Conservation (phyloP, 129 eudicot genomes). For the Flaveria trinervia region DNA sequence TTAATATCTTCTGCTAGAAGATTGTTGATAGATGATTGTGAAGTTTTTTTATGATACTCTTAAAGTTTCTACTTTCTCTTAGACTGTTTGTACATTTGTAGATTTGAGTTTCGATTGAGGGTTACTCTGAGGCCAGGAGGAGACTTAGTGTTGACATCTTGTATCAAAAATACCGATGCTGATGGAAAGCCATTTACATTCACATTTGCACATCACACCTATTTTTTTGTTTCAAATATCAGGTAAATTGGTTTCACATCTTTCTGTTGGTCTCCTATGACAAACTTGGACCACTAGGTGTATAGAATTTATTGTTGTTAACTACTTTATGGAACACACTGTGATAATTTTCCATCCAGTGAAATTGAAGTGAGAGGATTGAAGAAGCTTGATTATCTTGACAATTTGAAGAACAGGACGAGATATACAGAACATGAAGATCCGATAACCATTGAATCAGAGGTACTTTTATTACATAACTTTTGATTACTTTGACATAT, state of each 20-base stretch:
- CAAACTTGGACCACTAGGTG: too few species aligned
- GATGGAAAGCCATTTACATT: conserved; percentile 75
- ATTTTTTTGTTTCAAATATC: conserved; percentile 86
- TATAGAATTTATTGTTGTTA: too few species aligned
- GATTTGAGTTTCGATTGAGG: conserved; percentile 89
- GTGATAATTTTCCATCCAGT: conserved; percentile 40
- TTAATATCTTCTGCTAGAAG: background rate
- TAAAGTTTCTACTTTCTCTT: background rate
- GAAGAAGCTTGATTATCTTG: conserved; percentile 81
- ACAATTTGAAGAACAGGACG: conserved; percentile 63
- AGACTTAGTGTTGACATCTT: conserved; percentile 81
- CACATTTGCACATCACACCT: conserved; percentile 87
- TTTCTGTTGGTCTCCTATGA: background rate
- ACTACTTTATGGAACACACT: too few species aligned
- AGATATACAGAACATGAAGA: conserved; percentile 78
- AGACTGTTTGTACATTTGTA: conserved; percentile 13
- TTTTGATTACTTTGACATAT: background rate
- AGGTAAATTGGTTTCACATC: conserved; percentile 46
- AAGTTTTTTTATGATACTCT: conserved; percentile 5
- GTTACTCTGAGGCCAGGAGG: conserved; percentile 78
- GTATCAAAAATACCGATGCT: conserved; percentile 61
- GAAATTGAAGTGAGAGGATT: conserved; percentile 87
- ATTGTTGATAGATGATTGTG: background rate
- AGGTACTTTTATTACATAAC: conserved; percentile 44
- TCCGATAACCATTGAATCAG: conserved; percentile 75